Base-by-base conservation (phyloP, 208 protist species). In the Trypanosoma cruzi region DNA sequence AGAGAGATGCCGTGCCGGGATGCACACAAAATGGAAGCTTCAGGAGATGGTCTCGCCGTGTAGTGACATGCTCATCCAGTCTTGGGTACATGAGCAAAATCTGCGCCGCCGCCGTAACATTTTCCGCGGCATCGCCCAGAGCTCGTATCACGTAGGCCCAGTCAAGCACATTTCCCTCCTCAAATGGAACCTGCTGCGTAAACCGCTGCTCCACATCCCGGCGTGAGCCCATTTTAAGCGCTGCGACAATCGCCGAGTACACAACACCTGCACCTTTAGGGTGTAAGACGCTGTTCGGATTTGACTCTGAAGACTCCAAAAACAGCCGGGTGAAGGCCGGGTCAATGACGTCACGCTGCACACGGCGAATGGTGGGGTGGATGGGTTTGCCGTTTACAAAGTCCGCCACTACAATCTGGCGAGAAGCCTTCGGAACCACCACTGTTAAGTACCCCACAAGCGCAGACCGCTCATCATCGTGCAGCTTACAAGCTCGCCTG, bases 11-110 rank as follows among this genome's bases (percentile, higher is more conserved):
- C 10, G 97, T 99, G 37, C 79, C 89, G 8, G 98, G 98, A 71
- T 99, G 98, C n/a, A 99, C 90, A 75, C 89, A 99, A 62, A 99
- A 99, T 4, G 99, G 99, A 5, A 95, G 81, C 80, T 99, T 99
- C 14, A 99, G 80, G 50, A 99, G 84, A 85, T 99, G 99, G 66
- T 99, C 98, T 13, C 98, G 71, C 13, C 81, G 76, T 57, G 97
- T 99, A 59, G 87, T 96, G 10, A 99, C 98, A 42, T 99, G 86
- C 46, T 98, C 91, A 86, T 99, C 99, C 1, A 99, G 79, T 10
- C 98, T 79, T 11, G 99, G 98, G 73, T 99, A 99, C 69, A 97
- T 87, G 36, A 97, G 72, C 18, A 92, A 73, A 37, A 97, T 77
- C 66, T 86, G 80, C 14, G 80, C 82, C 4, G 72, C 92, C 24